Conservation (phyloP, 495 filamentous ascomycete species). For the Oidiodendron maius region DNA sequence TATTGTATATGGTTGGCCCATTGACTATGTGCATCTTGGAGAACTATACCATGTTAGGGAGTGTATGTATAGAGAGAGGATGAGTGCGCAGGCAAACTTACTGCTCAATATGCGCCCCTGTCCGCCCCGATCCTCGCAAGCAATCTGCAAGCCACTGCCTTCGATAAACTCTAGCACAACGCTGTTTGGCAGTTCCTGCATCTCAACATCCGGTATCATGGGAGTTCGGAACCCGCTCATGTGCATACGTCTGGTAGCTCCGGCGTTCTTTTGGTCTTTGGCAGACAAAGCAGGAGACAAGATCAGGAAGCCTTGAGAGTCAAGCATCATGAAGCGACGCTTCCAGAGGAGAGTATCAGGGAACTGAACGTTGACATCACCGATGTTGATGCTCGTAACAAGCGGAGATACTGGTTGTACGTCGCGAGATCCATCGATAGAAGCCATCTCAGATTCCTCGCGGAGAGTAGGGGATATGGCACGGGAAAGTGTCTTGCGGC, state of each 20-base stretch:
- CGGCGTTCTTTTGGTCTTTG: conserved; percentile 36
- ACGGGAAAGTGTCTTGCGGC: conserved; percentile 53
- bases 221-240: conserved; percentile 74
- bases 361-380: conserved; percentile 90
- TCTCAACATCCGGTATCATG: conserved; percentile 77
- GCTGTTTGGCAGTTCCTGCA: conserved; percentile 83
- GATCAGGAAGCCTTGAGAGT: conserved; percentile 70
- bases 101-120: conserved; percentile 61
- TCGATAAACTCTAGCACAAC: conserved; percentile 79
- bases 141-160: conserved; percentile 78
- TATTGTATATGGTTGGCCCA: conserved; percentile 33
- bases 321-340: conserved; percentile 72
- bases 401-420: conserved; percentile 21
- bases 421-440: conserved; percentile 28
- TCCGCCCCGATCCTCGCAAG: conserved; percentile 72
- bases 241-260: conserved; percentile 64
- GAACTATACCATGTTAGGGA: conserved; percentile 28
- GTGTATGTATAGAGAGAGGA: neutral
- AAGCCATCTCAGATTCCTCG: conserved; percentile 46
- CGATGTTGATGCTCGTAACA: conserved; percentile 56
- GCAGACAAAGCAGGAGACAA: conserved; percentile 25
- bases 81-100: conserved; percentile 33
- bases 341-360: conserved; percentile 92
- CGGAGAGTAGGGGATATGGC: conserved; percentile 54
- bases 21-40: conserved; percentile 42